Conservation (phyloP, 139 green algal species). For the Medakamo hakoo region DNA sequence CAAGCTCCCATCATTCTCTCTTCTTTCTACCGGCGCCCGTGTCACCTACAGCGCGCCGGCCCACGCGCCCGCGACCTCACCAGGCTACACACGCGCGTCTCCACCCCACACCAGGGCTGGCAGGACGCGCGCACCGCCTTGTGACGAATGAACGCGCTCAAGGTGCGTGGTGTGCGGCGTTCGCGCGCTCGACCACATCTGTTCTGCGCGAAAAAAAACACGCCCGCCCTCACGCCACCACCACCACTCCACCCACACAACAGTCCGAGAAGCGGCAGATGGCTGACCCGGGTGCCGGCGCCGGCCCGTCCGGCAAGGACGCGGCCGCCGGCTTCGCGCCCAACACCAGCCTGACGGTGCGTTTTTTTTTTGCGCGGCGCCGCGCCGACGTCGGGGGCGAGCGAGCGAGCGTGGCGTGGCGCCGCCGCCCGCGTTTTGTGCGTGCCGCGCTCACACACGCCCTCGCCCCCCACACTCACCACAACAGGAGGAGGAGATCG, state of each 20-base stretch:
- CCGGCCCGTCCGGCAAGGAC: neutral
- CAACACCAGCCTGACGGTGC: neutral
- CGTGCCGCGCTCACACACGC: neutral
- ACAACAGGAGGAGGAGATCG: constrained; percentile 29
- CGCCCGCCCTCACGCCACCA: no score
- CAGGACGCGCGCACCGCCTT: no score
- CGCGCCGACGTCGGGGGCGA: no score
- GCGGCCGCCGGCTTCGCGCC: neutral
- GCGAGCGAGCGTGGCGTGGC: no score
- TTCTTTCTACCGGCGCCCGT: no score
- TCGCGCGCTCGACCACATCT: neutral
- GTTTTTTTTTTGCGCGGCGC: neutral
- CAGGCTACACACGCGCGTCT: no score
- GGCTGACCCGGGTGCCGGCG: neutral
- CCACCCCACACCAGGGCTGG: no score
- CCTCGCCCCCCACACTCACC: neutral
- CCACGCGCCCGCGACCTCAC: no score
- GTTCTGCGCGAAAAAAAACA: neutral
- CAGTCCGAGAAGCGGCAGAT: no score
- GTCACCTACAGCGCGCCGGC: no score
- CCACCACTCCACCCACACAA: neutral
- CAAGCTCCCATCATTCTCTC: no score
- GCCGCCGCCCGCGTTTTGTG: neutral
- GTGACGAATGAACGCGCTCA: neutral
- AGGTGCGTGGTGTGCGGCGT: neutral